A percentile compares a stretch with the other conserved stretches of the same genome.
Conservation (phyloP, 257 asterid species). For the Ilex asprella region DNA sequence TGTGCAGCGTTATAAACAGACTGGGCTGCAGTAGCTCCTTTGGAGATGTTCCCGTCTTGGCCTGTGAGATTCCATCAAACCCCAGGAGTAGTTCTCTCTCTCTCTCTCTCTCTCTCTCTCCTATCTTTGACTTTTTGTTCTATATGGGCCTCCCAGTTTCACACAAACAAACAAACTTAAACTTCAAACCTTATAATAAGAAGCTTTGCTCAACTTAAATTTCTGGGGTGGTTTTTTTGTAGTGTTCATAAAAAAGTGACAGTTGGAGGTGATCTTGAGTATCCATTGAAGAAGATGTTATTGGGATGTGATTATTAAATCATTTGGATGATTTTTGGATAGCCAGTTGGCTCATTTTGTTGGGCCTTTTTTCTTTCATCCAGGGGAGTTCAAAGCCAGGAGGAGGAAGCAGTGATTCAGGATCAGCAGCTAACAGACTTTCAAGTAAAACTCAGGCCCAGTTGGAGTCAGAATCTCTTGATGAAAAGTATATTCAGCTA, state of each 20-base stretch:
- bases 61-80: constrained; percentile 73
- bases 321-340: constrained; percentile 17
- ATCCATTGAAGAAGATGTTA: neutral
- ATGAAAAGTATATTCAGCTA: constrained; percentile 27
- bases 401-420: constrained; percentile 73
- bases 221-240: constrained; percentile 26
- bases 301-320: neutral
- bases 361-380: constrained; percentile 13
- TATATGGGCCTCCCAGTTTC: neutral
- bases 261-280: neutral
- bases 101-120: constrained; percentile 2
- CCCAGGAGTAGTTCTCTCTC: constrained; percentile 35
- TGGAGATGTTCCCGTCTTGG: constrained; percentile 98
- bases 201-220: constrained; percentile 8
- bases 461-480: constrained; percentile 22
- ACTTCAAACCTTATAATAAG: neutral
- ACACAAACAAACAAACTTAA: constrained; percentile 6
- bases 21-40: constrained; percentile 75
- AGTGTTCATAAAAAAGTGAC: too few relatives aligned
- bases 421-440: constrained; percentile 51
- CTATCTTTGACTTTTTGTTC: constrained; percentile 18
- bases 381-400: constrained; percentile 82
- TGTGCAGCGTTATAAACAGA: constrained; percentile 74
- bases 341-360: constrained; percentile 26
- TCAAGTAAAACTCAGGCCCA: constrained; percentile 34